These are phyloP conservation scores for Candida gorgasii DNA, from an alignment of 805 yeast species.

Conservation along the genomic window DNA sequence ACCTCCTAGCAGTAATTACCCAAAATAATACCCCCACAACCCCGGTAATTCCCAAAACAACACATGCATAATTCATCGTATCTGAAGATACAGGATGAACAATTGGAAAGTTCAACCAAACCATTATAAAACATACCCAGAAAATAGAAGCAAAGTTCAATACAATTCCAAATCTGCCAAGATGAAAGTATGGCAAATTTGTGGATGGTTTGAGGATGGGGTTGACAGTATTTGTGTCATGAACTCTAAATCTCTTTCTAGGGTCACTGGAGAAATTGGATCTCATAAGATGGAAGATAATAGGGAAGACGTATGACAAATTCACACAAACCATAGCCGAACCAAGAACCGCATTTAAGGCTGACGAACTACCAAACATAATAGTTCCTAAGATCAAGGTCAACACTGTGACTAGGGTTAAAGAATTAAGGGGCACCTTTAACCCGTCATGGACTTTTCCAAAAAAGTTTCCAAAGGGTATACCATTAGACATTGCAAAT, in stretches of 20 bases:
- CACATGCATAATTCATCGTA: constrained; percentile 25
- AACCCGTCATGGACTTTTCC: constrained; percentile 22
- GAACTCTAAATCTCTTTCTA: constrained; percentile 11
- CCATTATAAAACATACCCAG: constrained; percentile 22
- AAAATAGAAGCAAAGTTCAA: constrained; percentile 19
- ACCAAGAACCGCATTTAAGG: constrained; percentile 33
- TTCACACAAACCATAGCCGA: constrained; percentile 31
- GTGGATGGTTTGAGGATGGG: constrained; percentile 10
- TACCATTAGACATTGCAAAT: constrained; percentile 35
- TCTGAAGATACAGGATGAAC: constrained; percentile 19
- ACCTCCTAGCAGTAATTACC: constrained; percentile 16
- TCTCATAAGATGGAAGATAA: constrained; percentile 20
- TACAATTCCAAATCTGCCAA: constrained; percentile 20
- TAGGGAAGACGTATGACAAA: constrained; percentile 31
- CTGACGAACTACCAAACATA: constrained; percentile 29
- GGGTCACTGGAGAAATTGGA: constrained; percentile 14
- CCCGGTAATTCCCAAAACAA: constrained; percentile 20
- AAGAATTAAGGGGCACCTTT: constrained; percentile 25
- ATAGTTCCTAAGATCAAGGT: constrained; percentile 27
- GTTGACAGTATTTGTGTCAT: not conserved
- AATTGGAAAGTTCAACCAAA: constrained; percentile 21
- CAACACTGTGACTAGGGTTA: constrained; percentile 22
- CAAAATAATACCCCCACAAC: constrained; percentile 21
- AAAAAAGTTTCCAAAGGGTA: constrained; percentile 30
- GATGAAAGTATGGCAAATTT: constrained; percentile 15